Percentiles rank a stretch among this genome's conserved stretches.
These are phyloP conservation scores for Fusarium domesticum DNA, from an alignment of 2,329 filamentous ascomycete genomes.

Conservation along the genomic window DNA sequence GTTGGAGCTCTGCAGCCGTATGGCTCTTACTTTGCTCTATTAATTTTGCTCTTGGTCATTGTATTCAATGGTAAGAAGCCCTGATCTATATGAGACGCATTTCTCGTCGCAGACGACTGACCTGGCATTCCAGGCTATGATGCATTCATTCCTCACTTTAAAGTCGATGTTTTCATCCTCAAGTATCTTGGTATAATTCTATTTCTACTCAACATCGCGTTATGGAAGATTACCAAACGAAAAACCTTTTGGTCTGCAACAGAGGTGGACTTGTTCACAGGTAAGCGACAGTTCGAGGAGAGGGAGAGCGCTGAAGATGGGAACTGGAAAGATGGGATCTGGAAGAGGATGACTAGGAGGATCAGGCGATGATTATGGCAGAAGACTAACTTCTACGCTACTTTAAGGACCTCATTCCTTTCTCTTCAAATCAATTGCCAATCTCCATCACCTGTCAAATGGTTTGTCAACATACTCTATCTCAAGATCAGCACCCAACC, in stretches of 20 bases:
- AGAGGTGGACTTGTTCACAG: constrained; percentile 56
- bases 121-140: constrained; percentile 47
- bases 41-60: constrained; percentile 45
- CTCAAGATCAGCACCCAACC: too few relatives aligned
- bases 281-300: constrained; percentile 35
- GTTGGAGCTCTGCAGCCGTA: constrained; percentile 39
- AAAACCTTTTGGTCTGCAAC: constrained; percentile 46
- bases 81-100: too few relatives aligned
- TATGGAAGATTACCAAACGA: constrained; percentile 61
- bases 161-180: constrained; percentile 61
- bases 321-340: constrained; percentile 6
- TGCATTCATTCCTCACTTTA: constrained; percentile 62
- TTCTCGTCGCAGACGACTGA: too few relatives aligned
- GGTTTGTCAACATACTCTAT: too few relatives aligned
- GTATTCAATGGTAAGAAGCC: constrained; percentile 48
- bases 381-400: too few relatives aligned
- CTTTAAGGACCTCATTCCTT: too few relatives aligned
- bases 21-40: constrained; percentile 36
- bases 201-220: constrained; percentile 56
- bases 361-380: constrained; percentile 1
- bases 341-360: neutral
- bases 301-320: constrained; percentile 4
- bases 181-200: constrained; percentile 43
- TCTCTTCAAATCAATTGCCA: too few relatives aligned
- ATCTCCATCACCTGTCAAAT: too few relatives aligned